phyloP scores from a whole-genome alignment of 2,329 filamentous ascomycete genomes.

The Metarhizium brunneum region DNA sequence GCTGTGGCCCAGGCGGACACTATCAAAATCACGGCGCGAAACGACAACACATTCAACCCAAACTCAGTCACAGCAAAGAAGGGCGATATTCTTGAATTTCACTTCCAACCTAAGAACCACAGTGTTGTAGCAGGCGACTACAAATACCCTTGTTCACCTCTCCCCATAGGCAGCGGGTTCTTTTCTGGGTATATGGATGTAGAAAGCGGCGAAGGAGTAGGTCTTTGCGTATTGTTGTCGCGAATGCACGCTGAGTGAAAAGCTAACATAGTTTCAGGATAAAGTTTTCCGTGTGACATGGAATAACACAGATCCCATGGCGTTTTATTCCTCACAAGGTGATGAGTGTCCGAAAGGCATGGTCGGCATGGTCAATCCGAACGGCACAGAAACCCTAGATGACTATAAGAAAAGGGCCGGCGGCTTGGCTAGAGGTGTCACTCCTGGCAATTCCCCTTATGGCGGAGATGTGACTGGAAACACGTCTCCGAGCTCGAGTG shows the following conservation, averaged over 20 bases:
- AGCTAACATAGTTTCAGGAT: slow-evolving; percentile 14
- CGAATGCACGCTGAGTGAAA: background rate
- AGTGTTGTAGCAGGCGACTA: slow-evolving; percentile 27
- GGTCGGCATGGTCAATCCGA: slow-evolving; percentile 30
- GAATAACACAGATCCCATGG: slow-evolving; percentile 21
- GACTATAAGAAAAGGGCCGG: slow-evolving; percentile 22
- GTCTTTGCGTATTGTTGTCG: background rate
- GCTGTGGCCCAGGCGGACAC: slow-evolving; percentile 20
- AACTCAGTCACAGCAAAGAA: slow-evolving; percentile 20
- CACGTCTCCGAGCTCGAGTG: background rate
- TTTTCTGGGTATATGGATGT: slow-evolving; percentile 26
- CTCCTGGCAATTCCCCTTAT: slow-evolving; percentile 15
- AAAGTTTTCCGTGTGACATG: slow-evolving; percentile 26
- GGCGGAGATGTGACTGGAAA: slow-evolving; percentile 20
- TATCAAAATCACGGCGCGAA: slow-evolving; percentile 24
- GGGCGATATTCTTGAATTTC: slow-evolving; percentile 27
- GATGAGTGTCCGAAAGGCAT: slow-evolving; percentile 27
- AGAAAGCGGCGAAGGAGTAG: slow-evolving; percentile 19
- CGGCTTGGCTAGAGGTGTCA: slow-evolving; percentile 16
- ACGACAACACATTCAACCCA: slow-evolving; percentile 24
- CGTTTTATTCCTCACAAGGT: slow-evolving; percentile 31
- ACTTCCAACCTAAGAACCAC: slow-evolving; percentile 27
- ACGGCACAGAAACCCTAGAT: slow-evolving; percentile 17
- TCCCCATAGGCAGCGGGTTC: slow-evolving; percentile 24
- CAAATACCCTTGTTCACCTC: slow-evolving; percentile 23